Conservation (phyloP, 73 alveolate species). For the Paramecium sexaurelia region DNA sequence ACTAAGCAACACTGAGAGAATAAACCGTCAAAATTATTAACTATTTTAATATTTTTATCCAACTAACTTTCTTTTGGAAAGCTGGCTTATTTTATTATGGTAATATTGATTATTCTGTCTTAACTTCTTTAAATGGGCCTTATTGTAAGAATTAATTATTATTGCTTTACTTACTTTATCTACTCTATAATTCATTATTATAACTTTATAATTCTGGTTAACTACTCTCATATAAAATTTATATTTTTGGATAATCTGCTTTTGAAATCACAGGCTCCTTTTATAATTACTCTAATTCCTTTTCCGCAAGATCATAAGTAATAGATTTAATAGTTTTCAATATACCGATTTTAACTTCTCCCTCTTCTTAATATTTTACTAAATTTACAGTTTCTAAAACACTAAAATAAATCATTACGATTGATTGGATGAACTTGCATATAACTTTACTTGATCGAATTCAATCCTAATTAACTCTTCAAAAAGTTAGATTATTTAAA, state of each 20-base stretch:
- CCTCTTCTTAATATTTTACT: background rate
- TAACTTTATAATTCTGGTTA: background rate
- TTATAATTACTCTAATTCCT: slow-evolving; percentile 6
- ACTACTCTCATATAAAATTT: slow-evolving; percentile 19
- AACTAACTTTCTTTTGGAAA: background rate
- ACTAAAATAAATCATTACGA: background rate
- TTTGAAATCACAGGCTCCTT: background rate
- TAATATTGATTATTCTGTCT: background rate
- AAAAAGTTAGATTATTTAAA: slow-evolving; percentile 5
- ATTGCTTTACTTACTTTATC: background rate
- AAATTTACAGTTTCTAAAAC: slow-evolving; percentile 10
- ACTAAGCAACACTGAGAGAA: background rate
- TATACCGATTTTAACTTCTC: slow-evolving; percentile 7
- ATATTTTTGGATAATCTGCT: slow-evolving; percentile 6
- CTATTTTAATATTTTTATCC: background rate
- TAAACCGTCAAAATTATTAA: background rate
- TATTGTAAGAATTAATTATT: background rate
- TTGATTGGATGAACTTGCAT: background rate
- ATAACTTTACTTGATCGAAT: background rate
- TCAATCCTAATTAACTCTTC: background rate
- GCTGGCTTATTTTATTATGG: background rate
- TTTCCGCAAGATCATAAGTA: background rate
- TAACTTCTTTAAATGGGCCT: background rate
- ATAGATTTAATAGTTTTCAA: background rate
- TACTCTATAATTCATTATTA: background rate